phyloP scores from a whole-genome alignment of 106 monocot species.

The Acorus calamus region DNA sequence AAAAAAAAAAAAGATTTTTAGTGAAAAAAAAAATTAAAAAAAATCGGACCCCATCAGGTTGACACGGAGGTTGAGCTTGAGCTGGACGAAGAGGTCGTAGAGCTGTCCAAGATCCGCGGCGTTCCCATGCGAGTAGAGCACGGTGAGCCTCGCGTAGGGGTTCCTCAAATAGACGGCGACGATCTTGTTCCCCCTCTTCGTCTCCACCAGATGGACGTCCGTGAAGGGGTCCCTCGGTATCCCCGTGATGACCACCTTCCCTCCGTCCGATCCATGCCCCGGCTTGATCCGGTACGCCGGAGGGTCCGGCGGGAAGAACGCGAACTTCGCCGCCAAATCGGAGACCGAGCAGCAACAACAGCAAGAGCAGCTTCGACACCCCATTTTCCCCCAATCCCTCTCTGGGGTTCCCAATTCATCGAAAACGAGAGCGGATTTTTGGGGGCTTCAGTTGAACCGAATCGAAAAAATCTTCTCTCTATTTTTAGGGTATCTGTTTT shows the following conservation, averaged over 20 bases:
- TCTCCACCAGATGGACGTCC: constrained; percentile 57
- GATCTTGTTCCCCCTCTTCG: constrained; percentile 54
- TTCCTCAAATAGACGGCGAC: constrained; percentile 71
- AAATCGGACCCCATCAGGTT: constrained; percentile 85
- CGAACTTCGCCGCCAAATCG: constrained; percentile 64
- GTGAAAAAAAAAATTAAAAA: background rate
- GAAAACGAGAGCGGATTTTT: no score
- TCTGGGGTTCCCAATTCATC: no score
- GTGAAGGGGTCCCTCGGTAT: constrained; percentile 44
- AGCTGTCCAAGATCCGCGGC: constrained; percentile 90
- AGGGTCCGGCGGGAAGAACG: constrained; percentile 76
- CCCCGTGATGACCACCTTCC: constrained; percentile 47
- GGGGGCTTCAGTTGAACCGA: no score
- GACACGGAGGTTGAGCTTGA: constrained; percentile 75
- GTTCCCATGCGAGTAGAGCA: constrained; percentile 91
- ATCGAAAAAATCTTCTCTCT: no score
- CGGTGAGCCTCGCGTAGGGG: constrained; percentile 53
- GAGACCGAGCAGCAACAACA: constrained; percentile 74
- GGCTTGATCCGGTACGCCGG: constrained; percentile 45
- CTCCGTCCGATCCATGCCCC: constrained; percentile 18
- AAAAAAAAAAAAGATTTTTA: background rate
- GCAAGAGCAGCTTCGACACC: constrained; percentile 12
- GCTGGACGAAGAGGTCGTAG: constrained; percentile 82
- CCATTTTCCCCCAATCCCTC: no score
- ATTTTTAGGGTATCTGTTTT: no score